phyloP scores from a whole-genome alignment of 306 rosid genomes.

The cucumber (Cucumis sativus) region DNA sequence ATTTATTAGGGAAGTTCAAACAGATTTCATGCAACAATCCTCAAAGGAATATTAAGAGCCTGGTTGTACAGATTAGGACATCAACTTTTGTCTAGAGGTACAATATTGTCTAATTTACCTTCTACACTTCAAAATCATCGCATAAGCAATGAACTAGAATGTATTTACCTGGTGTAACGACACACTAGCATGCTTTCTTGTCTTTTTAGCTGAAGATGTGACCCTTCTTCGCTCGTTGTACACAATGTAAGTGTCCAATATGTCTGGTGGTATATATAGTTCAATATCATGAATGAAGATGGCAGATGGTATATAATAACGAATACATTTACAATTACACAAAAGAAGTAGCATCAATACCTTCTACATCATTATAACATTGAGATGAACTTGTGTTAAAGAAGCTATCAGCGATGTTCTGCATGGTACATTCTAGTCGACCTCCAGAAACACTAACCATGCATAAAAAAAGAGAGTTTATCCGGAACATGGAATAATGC shows the following conservation, averaged over 20 bases:
- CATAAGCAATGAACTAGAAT: background rate
- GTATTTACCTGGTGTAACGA: conserved; percentile 71
- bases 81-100: background rate
- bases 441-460: conserved; percentile 63
- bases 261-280: conserved; percentile 34
- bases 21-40: background rate
- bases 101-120: background rate
- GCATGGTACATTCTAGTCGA: conserved; percentile 96
- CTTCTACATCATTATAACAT: conserved; percentile 53
- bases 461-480: background rate
- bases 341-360: conserved; percentile 18
- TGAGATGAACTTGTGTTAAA: conserved; percentile 47
- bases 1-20: background rate
- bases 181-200: conserved; percentile 49
- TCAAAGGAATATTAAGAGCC: background rate
- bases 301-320: conserved; percentile 3
- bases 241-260: conserved; percentile 72
- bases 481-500: background rate
- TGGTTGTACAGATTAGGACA: background rate
- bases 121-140: background rate
- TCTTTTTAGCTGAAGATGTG: conserved; percentile 88
- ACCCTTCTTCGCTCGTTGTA: conserved; percentile 83
- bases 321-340: conserved; percentile 2
- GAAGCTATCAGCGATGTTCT: conserved; percentile 86
- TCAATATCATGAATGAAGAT: conserved; percentile 4